Evolutionary conservation across 257 asterid genomes (phyloP).

Genomic region (Verbascum thapsus): DNA sequence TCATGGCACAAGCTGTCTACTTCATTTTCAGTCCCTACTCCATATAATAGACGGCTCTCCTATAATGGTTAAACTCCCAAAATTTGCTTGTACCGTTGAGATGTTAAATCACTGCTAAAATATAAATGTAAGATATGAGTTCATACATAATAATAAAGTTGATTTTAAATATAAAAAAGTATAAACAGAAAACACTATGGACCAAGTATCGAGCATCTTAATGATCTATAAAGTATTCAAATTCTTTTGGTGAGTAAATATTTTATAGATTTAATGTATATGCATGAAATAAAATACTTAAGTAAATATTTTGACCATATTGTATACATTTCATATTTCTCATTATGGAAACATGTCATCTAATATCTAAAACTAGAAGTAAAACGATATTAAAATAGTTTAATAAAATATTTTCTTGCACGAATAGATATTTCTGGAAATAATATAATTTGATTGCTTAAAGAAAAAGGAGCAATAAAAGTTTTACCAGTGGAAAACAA

Average conservation of each 20-base stretch:
- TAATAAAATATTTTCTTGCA: background rate
- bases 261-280: no score
- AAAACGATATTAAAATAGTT: no score
- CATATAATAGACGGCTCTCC: constrained; percentile 22
- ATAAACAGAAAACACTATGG: background rate
- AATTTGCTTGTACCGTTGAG: constrained; percentile 6
- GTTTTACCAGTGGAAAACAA: constrained; percentile 31
- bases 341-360: no score
- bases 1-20: background rate
- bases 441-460: constrained; percentile 15
- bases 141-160: background rate
- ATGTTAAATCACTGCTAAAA: constrained; percentile 18
- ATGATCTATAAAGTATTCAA: no score
- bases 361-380: no score
- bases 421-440: background rate
- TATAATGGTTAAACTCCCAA: constrained; percentile 8
- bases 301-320: background rate
- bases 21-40: constrained; percentile 9
- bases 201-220: background rate
- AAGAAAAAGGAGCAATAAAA: constrained; percentile 15
- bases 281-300: no score
- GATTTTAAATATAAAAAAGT: background rate
- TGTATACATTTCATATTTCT: no score
- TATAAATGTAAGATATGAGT: background rate
- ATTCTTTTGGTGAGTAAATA: background rate